Percentiles rank a stretch among this genome's conserved stretches.
phyloP scores from a whole-genome alignment of 768 basidiomycete species.

The Lanmaoa rubissima region DNA sequence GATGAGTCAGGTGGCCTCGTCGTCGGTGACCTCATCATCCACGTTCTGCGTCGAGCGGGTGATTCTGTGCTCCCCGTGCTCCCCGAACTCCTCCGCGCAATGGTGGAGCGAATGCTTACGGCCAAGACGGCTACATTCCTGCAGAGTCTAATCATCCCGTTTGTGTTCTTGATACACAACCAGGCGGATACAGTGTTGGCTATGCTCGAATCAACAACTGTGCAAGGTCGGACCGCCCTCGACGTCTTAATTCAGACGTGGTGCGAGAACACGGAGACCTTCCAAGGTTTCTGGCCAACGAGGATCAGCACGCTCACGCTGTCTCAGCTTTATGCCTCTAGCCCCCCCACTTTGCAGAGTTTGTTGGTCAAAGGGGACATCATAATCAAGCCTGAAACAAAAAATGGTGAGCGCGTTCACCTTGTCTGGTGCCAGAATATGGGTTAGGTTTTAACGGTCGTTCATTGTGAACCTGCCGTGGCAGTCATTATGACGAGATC shows the following conservation, averaged over 20 bases:
- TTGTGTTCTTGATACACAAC: conserved; percentile 89
- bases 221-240: conserved; percentile 65
- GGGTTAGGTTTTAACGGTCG: conserved; percentile 12
- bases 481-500: conserved; percentile 97
- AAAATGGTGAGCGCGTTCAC: conserved; percentile 61
- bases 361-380: conserved; percentile 90
- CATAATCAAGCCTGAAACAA: conserved; percentile 76
- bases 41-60: conserved; percentile 82
- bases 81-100: conserved; percentile 81
- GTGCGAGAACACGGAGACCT: conserved; percentile 93
- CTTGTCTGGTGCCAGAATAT: conserved; percentile 6
- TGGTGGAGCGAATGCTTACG: conserved; percentile 75
- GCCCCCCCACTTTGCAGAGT: conserved; percentile 62
- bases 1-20: conserved; percentile 92
- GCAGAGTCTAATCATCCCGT: conserved; percentile 90
- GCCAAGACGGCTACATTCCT: conserved; percentile 91
- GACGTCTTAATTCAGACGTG: conserved; percentile 88
- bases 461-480: conserved; percentile 24
- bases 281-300: conserved; percentile 94
- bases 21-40: conserved; percentile 93
- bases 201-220: conserved; percentile 66
- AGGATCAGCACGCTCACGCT: conserved; percentile 84
- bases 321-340: conserved; percentile 64
- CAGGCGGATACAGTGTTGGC: conserved; percentile 78
- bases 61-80: conserved; percentile 79